These are phyloP conservation scores for Ehretia macrophylla DNA, from an alignment of 257 asterid species.

Conservation along the genomic window DNA sequence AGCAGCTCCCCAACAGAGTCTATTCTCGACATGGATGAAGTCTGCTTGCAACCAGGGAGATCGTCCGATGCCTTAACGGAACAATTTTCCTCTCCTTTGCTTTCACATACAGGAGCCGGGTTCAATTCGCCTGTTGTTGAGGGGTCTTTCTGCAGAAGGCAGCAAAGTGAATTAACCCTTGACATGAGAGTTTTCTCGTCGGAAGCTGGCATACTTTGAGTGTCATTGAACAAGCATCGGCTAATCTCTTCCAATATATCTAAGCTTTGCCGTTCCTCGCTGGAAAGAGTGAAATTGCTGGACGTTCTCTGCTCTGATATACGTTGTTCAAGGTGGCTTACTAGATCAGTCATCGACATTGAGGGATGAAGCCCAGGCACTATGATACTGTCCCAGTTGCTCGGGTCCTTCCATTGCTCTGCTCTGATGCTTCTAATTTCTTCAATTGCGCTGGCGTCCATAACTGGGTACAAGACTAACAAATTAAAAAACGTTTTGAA, in stretches of 20 bases:
- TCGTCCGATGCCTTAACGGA: slow-evolving; percentile 14
- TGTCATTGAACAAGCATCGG: slow-evolving; percentile 62
- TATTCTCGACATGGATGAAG: slow-evolving; percentile 59
- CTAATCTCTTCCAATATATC: slow-evolving; percentile 67
- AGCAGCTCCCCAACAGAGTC: slow-evolving; percentile 85
- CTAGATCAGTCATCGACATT: slow-evolving; percentile 92
- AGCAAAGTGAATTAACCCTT: slow-evolving; percentile 91
- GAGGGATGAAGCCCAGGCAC: slow-evolving; percentile 77
- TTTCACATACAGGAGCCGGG: slow-evolving; percentile 9
- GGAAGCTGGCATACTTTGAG: slow-evolving; percentile 50
- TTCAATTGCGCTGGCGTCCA: slow-evolving; percentile 38
- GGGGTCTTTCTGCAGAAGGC: slow-evolving; percentile 81
- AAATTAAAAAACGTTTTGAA: background rate
- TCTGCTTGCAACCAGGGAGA: slow-evolving; percentile 26
- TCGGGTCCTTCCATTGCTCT: slow-evolving; percentile 53
- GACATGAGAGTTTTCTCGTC: slow-evolving; percentile 85
- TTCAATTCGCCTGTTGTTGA: slow-evolving; percentile 20
- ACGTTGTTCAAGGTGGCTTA: slow-evolving; percentile 78
- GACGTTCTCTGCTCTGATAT: slow-evolving; percentile 70
- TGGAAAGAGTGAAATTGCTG: slow-evolving; percentile 46
- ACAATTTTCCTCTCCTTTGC: slow-evolving; percentile 9
- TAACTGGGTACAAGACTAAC: slow-evolving; percentile 27
- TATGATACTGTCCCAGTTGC: slow-evolving; percentile 73
- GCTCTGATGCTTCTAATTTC: slow-evolving; percentile 40
- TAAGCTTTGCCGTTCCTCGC: slow-evolving; percentile 68